Evolutionary conservation across 306 rosid species (phyloP).

Genomic region (Trifolium dubium): DNA sequence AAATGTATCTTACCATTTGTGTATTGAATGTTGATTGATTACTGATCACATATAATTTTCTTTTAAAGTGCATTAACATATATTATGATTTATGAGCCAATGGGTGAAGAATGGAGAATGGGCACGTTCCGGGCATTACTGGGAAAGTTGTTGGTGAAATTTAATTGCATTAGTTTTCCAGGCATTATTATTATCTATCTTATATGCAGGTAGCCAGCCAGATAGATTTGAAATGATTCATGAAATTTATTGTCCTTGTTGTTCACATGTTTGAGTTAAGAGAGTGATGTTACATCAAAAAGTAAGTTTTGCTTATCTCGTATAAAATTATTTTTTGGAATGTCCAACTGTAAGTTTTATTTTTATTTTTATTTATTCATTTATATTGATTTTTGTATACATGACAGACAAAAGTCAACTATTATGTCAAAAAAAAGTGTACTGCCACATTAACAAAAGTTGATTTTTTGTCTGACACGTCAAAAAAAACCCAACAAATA

Average conservation of each 20-base stretch:
- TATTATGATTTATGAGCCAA: conserved; percentile 32
- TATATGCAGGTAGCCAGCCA: neutral
- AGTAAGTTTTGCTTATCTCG: too few relatives aligned
- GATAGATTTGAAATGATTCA: conserved; percentile 14
- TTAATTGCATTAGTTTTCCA: conserved; percentile 22
- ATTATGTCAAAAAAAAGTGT: too few relatives aligned
- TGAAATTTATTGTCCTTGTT: neutral
- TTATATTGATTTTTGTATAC: too few relatives aligned
- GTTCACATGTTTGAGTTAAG: neutral
- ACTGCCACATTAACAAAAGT: too few relatives aligned
- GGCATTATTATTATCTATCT: neutral
- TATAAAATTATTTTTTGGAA: too few relatives aligned
- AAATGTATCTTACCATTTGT: neutral
- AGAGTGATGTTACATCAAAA: too few relatives aligned
- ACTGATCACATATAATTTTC: conserved; percentile 37
- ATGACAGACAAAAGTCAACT: too few relatives aligned
- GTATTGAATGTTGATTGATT: conserved; percentile 29
- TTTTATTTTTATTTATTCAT: too few relatives aligned
- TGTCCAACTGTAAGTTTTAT: too few relatives aligned
- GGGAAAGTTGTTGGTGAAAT: conserved; percentile 12
- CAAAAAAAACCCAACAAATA: too few relatives aligned
- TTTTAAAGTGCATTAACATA: conserved; percentile 16
- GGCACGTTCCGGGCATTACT: conserved; percentile 61
- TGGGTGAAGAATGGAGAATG: conserved; percentile 24
- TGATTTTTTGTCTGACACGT: too few relatives aligned